A percentile compares a stretch with the other conserved stretches of the same genome.
Evolutionary conservation across 257 asterid genomes (phyloP).

Genomic region (Solanum clarkiae): DNA sequence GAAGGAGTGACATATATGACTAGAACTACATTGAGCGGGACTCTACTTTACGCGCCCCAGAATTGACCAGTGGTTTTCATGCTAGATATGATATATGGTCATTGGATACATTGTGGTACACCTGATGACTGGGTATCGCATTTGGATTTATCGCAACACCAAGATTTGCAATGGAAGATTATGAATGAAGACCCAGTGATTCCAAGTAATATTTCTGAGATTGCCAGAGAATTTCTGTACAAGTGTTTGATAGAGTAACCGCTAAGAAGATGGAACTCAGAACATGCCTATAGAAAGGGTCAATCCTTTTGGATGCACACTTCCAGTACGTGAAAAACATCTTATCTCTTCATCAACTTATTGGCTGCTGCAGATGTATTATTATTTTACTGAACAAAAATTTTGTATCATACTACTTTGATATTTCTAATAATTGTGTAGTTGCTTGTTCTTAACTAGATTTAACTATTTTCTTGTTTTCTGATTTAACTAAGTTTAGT

Average conservation of each 20-base stretch:
- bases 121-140: background rate
- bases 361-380: background rate
- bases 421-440: background rate
- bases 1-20: background rate
- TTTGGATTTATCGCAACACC: background rate
- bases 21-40: background rate
- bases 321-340: background rate
- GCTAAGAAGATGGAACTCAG: constrained; percentile 1
- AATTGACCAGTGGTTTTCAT: background rate
- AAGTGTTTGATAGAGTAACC: background rate
- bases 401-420: background rate
- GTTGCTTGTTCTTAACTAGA: background rate
- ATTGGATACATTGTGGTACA: background rate
- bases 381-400: background rate
- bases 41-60: background rate
- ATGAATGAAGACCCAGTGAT: background rate
- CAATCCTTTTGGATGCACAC: background rate
- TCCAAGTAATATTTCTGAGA: background rate
- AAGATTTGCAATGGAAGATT: background rate
- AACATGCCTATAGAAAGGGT: background rate
- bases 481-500: background rate
- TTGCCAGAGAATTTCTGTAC: background rate
- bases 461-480: background rate
- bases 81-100: background rate
- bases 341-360: background rate